Evolutionary conservation across 2,329 filamentous ascomycete genomes (phyloP), one percentile per base, ranked within the genome.

Genomic region (Alternaria ethzedia): DNA sequence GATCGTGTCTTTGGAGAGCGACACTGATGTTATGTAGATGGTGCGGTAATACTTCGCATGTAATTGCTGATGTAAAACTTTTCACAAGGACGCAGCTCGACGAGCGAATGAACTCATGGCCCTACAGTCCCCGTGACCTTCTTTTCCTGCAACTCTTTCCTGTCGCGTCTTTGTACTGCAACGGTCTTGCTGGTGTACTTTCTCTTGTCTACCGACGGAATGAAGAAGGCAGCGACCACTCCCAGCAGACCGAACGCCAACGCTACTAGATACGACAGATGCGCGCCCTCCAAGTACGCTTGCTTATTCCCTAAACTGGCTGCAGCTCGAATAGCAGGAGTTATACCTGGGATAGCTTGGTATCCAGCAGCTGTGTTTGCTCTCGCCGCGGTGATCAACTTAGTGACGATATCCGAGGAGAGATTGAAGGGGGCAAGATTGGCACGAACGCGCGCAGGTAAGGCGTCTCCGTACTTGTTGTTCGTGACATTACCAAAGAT

Each of bases 161-260:
- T 45, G 56, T 78, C 75, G n/a, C 44, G 49, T 54, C 70, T 68
- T 59, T 75, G 74, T 20, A 75, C 55, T 3, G 74, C 75, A 17
- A 74, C 74, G 5, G 73, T 75, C 64, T 70, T 72, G 28, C 54
- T 62, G 4, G 72, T 74, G 43, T 76, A 75, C 64, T 76, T 76
- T 55, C 73, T 61, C 54, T 67, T 62, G 47, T 77, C 73, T 2
- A 78, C 71, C 30, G 51, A 59, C 8, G 69, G 67, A 15, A 76
- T 72, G 55, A 75, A 77, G 17, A 75, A 71, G 0, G 75, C 73
- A 2, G 72, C 69, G 32, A 76, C 64, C 12, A 73, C 71, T 47
- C 71, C 75, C 6, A 66, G 57, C 20, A 73, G 46, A 6, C 75
- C 75, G 55, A 78, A 78, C 5, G 73, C 75, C n/a, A 78, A 54